Percentiles rank a stretch among this genome's conserved stretches.
Evolutionary conservation across 2,329 filamentous ascomycete species (phyloP).

Genomic region (Fusarium luffae): DNA sequence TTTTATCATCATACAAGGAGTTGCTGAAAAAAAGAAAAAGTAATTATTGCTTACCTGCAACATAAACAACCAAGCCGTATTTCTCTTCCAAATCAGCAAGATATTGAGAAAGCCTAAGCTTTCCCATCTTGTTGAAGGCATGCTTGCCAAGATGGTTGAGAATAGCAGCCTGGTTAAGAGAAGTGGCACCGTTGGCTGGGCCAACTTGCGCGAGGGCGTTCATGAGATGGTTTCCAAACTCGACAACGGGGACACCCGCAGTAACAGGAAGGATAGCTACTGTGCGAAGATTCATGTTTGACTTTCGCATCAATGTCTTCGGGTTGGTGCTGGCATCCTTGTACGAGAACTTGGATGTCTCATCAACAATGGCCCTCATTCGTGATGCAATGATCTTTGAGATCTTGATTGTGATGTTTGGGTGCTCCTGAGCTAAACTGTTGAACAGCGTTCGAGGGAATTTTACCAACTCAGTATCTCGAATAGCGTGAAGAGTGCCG

Average conservation of each 20-base stretch:
- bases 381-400: conserved; percentile 97
- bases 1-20: conserved; percentile 62
- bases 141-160: conserved; percentile 94
- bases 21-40: conserved; percentile 7
- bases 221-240: conserved; percentile 91
- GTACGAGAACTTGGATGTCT: conserved; percentile 74
- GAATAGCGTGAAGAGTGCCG: conserved; percentile 92
- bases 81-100: conserved; percentile 97
- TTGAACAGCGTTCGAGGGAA: conserved; percentile 97
- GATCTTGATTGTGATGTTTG: conserved; percentile 98
- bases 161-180: conserved; percentile 92
- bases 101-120: conserved; percentile 94
- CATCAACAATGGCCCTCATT: conserved; percentile 89
- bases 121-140: conserved; percentile 97
- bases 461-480: conserved; percentile 95
- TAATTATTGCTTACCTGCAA: conserved; percentile 72
- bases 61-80: conserved; percentile 93
- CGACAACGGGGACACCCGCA: conserved; percentile 89
- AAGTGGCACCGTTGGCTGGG: conserved; percentile 87
- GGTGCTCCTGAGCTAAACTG: conserved; percentile 95
- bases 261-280: conserved; percentile 93
- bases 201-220: conserved; percentile 91
- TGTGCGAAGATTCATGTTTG: conserved; percentile 90
- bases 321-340: conserved; percentile 72
- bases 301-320: conserved; percentile 71